These are phyloP conservation scores for Sherardia arvensis DNA, from an alignment of 257 asterid genomes.

Conservation along the genomic window DNA sequence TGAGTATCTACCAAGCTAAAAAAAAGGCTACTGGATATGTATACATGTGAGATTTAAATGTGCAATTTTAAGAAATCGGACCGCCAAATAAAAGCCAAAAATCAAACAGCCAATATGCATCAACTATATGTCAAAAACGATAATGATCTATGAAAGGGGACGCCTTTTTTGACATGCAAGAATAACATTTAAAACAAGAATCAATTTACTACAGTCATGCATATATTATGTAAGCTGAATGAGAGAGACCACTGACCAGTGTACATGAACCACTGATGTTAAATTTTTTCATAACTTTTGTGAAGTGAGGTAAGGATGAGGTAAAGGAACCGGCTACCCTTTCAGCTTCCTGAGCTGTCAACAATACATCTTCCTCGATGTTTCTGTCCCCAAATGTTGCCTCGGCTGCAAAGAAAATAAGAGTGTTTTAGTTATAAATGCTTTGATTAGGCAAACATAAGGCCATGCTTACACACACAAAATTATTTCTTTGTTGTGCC, in stretches of 20 bases:
- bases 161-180: background rate
- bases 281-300: conserved; percentile 80
- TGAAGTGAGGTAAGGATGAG: conserved; percentile 62
- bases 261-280: conserved; percentile 91
- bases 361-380: conserved; percentile 34
- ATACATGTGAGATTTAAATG: background rate
- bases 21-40: background rate
- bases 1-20: background rate
- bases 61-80: background rate
- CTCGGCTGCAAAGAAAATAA: conserved; percentile 32
- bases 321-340: conserved; percentile 57
- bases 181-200: conserved; percentile 2
- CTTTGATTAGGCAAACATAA: background rate
- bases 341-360: conserved; percentile 78
- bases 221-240: background rate
- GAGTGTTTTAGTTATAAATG: background rate
- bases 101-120: background rate
- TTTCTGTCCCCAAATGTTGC: conserved; percentile 23
- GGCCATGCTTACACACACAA: too few relatives aligned
- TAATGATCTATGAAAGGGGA: background rate
- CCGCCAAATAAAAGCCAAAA: background rate
- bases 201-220: background rate
- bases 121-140: background rate
- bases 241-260: conserved; percentile 48
- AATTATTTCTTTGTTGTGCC: background rate